Conservation (phyloP, 75 land plant genomes). For the Pinus albicaulis region DNA sequence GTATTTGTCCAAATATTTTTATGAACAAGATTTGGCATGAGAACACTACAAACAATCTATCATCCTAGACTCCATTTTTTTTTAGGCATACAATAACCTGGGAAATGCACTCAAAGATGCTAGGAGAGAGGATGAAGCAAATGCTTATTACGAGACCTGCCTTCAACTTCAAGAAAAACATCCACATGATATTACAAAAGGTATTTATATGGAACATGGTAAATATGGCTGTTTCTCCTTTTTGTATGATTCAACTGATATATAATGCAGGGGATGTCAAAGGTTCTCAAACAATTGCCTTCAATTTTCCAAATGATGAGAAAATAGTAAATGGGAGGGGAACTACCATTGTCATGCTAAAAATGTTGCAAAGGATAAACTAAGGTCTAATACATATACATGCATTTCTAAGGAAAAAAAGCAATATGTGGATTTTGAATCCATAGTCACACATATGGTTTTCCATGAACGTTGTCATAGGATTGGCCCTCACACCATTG, state of each 20-base stretch:
- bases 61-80: conserved; percentile 30
- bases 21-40: conserved; percentile 12
- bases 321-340: conserved; percentile 86
- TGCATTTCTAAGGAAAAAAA: conserved; percentile 72
- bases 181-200: conserved; percentile 53
- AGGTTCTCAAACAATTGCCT: conserved; percentile 96
- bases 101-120: conserved; percentile 51
- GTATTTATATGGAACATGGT: conserved; percentile 50
- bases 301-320: conserved; percentile 98
- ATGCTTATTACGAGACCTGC: conserved; percentile 47
- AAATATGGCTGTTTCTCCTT: conserved; percentile 19
- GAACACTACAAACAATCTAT: conserved; percentile 46
- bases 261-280: conserved; percentile 63
- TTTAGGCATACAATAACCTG: conserved; percentile 53
- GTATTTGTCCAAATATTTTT: conserved; percentile 10
- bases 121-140: conserved; percentile 37
- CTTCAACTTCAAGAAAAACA: conserved; percentile 42
- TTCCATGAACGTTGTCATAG: conserved; percentile 99
- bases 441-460: conserved; percentile 91
- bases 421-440: conserved; percentile 71
- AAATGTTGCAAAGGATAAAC: conserved; percentile 93
- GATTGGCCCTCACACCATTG: conserved; percentile 93
- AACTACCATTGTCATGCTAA: conserved; percentile 97
- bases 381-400: conserved; percentile 52
- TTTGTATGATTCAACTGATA: no score